phyloP scores from a whole-genome alignment of 805 yeast genomes.

The Starmerella tilneyi region DNA sequence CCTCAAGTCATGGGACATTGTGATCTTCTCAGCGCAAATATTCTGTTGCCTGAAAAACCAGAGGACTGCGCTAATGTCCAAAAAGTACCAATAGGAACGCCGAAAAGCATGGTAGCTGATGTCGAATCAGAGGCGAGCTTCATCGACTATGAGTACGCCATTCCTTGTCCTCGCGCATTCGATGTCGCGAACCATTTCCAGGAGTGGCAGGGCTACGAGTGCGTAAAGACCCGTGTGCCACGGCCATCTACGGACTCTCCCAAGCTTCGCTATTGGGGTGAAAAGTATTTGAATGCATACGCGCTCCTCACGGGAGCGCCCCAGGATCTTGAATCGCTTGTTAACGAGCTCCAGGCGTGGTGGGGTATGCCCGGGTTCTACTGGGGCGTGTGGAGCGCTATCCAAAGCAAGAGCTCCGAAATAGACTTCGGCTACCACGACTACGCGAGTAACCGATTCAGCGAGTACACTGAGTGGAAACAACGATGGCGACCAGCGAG shows the following conservation, averaged over 20 bases:
- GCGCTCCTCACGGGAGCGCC: constrained; percentile 20
- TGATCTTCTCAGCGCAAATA: constrained; percentile 64
- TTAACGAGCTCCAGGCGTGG: constrained; percentile 47
- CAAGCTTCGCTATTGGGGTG: constrained; percentile 47
- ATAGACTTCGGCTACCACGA: constrained; percentile 62
- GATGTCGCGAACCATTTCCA: constrained; percentile 66
- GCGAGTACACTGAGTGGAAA: constrained; percentile 65
- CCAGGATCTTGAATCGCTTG: constrained; percentile 36
- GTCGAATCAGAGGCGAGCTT: constrained; percentile 35
- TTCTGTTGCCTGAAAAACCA: constrained; percentile 42
- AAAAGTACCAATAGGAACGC: constrained; percentile 12
- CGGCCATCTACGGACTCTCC: constrained; percentile 37
- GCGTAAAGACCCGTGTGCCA: constrained; percentile 53
- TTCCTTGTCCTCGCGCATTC: constrained; percentile 62
- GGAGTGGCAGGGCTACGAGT: constrained; percentile 76
- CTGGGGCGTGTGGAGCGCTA: constrained; percentile 79
- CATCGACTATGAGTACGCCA: constrained; percentile 64
- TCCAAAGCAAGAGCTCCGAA: constrained; percentile 55
- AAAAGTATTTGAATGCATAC: constrained; percentile 40
- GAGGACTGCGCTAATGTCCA: constrained; percentile 3
- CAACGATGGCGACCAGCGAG: neutral
- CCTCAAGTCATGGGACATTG: constrained; percentile 53
- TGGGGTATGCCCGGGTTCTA: constrained; percentile 76
- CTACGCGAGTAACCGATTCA: constrained; percentile 49
- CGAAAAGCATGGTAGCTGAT: neutral